These are phyloP conservation scores for Candida golubevii DNA, from an alignment of 805 yeast species.

Conservation along the genomic window DNA sequence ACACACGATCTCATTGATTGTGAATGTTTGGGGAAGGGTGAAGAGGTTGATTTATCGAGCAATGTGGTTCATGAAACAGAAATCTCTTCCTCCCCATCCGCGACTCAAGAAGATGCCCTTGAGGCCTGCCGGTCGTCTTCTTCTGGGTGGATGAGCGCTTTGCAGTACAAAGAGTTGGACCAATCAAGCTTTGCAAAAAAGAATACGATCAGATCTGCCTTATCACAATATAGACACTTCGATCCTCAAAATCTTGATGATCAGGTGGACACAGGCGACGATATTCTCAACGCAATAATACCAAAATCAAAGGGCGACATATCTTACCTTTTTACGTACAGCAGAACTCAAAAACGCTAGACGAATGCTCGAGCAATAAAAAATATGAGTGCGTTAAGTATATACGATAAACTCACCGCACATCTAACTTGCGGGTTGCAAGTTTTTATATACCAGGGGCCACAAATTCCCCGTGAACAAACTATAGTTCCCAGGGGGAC, in stretches of 20 bases:
- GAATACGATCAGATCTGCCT: slow-evolving; percentile 51
- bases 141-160: slow-evolving; percentile 52
- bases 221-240: slow-evolving; percentile 59
- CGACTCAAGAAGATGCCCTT: neutral
- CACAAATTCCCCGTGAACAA: no score
- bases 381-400: neutral
- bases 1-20: slow-evolving; percentile 78
- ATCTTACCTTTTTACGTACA: slow-evolving; percentile 13
- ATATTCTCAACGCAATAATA: slow-evolving; percentile 9
- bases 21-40: slow-evolving; percentile 55
- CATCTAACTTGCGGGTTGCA: neutral
- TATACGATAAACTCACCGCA: neutral
- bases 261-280: slow-evolving; percentile 13
- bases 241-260: slow-evolving; percentile 36
- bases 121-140: slow-evolving; percentile 7
- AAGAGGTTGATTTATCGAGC: slow-evolving; percentile 8
- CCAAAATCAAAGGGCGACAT: slow-evolving; percentile 9
- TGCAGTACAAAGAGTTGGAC: slow-evolving; percentile 35
- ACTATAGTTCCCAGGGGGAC: no score
- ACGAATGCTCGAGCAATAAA: neutral
- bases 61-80: neutral
- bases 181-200: slow-evolving; percentile 27
- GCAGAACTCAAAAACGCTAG: neutral
- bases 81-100: neutral
- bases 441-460: no score